Evolutionary conservation across 2,329 filamentous ascomycete genomes (phyloP).

Genomic region (Periconia sp.): DNA sequence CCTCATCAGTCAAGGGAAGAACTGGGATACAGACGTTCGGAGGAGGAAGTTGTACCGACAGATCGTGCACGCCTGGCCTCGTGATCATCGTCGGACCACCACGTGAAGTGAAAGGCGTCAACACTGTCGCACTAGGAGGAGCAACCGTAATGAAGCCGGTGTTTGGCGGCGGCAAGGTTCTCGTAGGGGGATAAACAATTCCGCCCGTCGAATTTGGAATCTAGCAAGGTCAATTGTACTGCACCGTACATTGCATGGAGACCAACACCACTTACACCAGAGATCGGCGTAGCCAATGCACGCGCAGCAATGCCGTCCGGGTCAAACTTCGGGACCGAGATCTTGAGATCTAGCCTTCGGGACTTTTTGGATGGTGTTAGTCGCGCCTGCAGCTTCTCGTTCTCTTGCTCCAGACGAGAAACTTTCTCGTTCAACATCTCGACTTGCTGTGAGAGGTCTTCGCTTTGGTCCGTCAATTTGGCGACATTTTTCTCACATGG

Average conservation of each 20-base stretch:
- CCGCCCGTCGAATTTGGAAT: neutral
- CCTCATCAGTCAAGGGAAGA: conserved; percentile 29
- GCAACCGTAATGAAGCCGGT: neutral
- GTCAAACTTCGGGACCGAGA: neutral
- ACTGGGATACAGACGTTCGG: conserved; percentile 15
- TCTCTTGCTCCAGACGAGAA: neutral
- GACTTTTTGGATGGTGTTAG: neutral
- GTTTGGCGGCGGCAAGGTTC: neutral
- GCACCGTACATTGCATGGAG: neutral
- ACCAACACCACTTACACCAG: neutral
- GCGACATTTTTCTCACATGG: no score
- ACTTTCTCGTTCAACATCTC: no score
- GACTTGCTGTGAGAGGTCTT: no score
- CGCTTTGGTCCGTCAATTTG: no score
- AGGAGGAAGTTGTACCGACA: conserved; percentile 18
- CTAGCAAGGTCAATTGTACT: neutral
- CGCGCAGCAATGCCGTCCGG: neutral
- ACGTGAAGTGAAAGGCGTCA: neutral
- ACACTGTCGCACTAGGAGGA: neutral
- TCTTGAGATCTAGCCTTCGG: neutral
- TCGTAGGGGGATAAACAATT: neutral
- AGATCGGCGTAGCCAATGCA: neutral
- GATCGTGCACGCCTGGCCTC: conserved; percentile 24
- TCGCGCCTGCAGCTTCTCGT: neutral
- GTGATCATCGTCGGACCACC: neutral